Conservation (phyloP, 805 yeast species). For the Ogataea pignaliae region DNA sequence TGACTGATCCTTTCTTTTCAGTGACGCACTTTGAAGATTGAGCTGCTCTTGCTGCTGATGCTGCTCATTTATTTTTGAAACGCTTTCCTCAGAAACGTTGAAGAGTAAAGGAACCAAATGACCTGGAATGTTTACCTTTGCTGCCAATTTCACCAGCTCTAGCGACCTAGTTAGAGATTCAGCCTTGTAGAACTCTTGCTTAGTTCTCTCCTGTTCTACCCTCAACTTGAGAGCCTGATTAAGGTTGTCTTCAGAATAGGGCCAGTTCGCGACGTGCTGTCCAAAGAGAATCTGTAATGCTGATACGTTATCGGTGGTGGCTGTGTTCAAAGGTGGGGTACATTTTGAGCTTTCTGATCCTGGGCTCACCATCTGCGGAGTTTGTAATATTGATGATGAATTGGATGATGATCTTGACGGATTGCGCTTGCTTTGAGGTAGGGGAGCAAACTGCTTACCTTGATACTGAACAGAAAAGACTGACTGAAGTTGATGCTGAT, state of each 20-base stretch:
- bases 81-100: slow-evolving; percentile 13
- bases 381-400: neutral
- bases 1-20: neutral
- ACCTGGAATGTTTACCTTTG: slow-evolving; percentile 59
- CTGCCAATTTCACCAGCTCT: slow-evolving; percentile 58
- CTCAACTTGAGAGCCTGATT: slow-evolving; percentile 54
- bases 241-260: slow-evolving; percentile 53
- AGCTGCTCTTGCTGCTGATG: slow-evolving; percentile 2
- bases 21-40: neutral
- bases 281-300: slow-evolving; percentile 53
- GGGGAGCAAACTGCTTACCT: neutral
- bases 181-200: slow-evolving; percentile 68
- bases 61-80: slow-evolving; percentile 8
- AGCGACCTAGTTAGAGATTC: slow-evolving; percentile 59
- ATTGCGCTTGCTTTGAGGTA: neutral
- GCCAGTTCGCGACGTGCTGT: slow-evolving; percentile 46
- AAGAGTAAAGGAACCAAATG: slow-evolving; percentile 59
- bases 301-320: neutral
- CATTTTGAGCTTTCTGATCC: neutral
- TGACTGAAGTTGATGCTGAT: slow-evolving; percentile 1
- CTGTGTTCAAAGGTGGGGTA: neutral
- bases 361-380: neutral
- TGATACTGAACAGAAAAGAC: slow-evolving; percentile 1
- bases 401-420: neutral
- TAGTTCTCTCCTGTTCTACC: slow-evolving; percentile 74